Base-by-base conservation (phyloP, 2,329 filamentous ascomycete genomes). In the Pseudogymnoascus sp. region DNA sequence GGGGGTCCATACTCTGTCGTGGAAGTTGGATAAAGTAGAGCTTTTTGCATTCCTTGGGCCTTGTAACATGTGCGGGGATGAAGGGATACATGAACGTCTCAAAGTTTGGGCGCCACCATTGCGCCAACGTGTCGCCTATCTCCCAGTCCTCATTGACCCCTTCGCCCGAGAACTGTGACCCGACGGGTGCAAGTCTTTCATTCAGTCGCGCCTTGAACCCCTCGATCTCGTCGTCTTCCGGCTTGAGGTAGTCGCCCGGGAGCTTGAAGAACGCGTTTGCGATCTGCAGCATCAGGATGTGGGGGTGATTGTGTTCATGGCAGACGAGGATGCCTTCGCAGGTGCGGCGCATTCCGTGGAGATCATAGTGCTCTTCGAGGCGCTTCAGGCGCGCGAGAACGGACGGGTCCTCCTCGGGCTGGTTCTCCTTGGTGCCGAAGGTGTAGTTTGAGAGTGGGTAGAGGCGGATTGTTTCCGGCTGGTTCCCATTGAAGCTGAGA, bases 81-180 rank as follows among this genome's bases (percentile, higher is more conserved):
- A 97, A 99, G 0, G 94, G 94, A 74, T 99, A 99, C 92, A 99
- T 97, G 81, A 97, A 97, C 1, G 94, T 97, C 80, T 99, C 94
- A 74, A 97, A 97, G 79, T 97, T 99, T 61, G 94, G 94, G 63
- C 94, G 83, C 92, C 93, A 99, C 94, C 94, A 99, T 78, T 97
- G 92, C 61, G 94, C 93, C 62, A 99, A 82, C 58, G 92, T 96
- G 74, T 97, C 94, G 69, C 90, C 91, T 68, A 99, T 86, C 74
- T 95, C 84, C 94, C 94, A 99, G 72, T 96, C 91, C 66, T 90
- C 89, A 73, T 93, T 92, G 69, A 94, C 90, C 59, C 89, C 90
- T 74, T 95, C 89, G 64, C 91, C 89, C 27, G 90, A 82, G 69
- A 88, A 87, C 66, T 87, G 86, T 58, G 88, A 87, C 61, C 91